phyloP scores from a whole-genome alignment of 1,284 basidiomycete genomes.

The Sanghuangporus weigelae region DNA sequence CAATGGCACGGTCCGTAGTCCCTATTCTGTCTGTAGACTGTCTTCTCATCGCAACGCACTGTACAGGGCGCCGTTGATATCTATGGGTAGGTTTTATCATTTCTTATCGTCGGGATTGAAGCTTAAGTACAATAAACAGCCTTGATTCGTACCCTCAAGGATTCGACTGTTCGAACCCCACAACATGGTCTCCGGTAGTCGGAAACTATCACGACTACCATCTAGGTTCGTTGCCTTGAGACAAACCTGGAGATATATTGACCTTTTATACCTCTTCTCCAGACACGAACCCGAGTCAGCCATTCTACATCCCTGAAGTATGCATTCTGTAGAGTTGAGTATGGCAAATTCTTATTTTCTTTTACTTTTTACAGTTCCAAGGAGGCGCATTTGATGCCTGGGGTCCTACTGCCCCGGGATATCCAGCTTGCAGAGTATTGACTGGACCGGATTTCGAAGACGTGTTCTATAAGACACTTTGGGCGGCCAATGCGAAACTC shows the following conservation, averaged over 20 bases:
- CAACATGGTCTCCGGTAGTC: conserved; percentile 50
- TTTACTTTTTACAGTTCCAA: conserved; percentile 9
- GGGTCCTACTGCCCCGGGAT: conserved; percentile 20
- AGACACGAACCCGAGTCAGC: conserved; percentile 24
- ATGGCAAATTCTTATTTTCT: background rate
- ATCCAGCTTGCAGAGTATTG: conserved; percentile 25
- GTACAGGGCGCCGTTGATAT: conserved; percentile 48
- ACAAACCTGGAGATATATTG: background rate
- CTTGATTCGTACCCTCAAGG: conserved; percentile 66
- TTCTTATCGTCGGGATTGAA: conserved; percentile 31
- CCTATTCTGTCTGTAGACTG: background rate
- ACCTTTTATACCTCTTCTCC: background rate
- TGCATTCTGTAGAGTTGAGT: conserved; percentile 19
- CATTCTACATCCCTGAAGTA: conserved; percentile 30
- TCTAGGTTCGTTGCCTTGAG: conserved; percentile 24
- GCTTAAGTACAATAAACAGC: conserved; percentile 22
- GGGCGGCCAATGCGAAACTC: conserved; percentile 28
- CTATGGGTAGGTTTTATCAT: conserved; percentile 44
- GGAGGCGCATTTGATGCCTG: conserved; percentile 28
- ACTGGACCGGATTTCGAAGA: conserved; percentile 28
- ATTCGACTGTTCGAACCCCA: conserved; percentile 68
- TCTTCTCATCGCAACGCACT: conserved; percentile 39
- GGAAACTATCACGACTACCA: conserved; percentile 31
- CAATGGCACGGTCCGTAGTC: conserved; percentile 46
- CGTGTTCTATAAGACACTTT: conserved; percentile 28